Percentiles rank a stretch among this genome's conserved stretches.
Evolutionary conservation across 257 asterid genomes (phyloP).

Genomic region (Paraleonurus japonicus): DNA sequence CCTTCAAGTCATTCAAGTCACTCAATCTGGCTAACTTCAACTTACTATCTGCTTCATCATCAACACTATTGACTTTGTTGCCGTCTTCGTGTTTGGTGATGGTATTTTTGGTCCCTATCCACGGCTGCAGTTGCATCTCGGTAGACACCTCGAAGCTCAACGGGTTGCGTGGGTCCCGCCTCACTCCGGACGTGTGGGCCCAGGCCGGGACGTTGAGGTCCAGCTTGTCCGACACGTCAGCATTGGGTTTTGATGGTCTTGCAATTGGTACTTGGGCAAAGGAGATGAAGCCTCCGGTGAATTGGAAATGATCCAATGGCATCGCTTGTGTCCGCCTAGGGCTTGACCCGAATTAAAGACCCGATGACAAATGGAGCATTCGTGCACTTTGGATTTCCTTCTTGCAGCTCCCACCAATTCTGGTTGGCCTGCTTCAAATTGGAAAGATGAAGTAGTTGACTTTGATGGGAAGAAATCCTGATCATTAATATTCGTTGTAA

Average conservation of each 20-base stretch:
- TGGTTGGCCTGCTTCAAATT: constrained; percentile 40
- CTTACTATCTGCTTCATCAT: constrained; percentile 72
- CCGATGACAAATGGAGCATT: constrained; percentile 90
- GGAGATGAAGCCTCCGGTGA: constrained; percentile 46
- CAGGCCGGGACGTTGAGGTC: constrained; percentile 85
- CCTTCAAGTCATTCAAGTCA: constrained; percentile 57
- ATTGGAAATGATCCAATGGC: constrained; percentile 89
- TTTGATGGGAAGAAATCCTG: constrained; percentile 49
- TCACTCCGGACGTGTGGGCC: constrained; percentile 45
- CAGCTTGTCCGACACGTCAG: constrained; percentile 36
- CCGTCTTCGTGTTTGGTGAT: background rate
- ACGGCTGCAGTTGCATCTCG: constrained; percentile 40
- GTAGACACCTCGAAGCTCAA: constrained; percentile 72
- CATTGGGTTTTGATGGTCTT: constrained; percentile 26
- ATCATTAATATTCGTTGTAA: constrained; percentile 16
- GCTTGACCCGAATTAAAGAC: constrained; percentile 89
- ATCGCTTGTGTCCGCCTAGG: constrained; percentile 91
- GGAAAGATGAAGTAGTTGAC: constrained; percentile 35
- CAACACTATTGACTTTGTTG: constrained; percentile 30
- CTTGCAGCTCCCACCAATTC: constrained; percentile 46
- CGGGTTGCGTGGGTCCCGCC: constrained; percentile 52
- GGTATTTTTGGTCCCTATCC: constrained; percentile 26
- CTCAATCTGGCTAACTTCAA: constrained; percentile 57
- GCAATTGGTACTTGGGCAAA: constrained; percentile 42
- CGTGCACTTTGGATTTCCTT: constrained; percentile 72